A percentile compares a stretch with the other conserved stretches of the same genome.
Evolutionary conservation across 1,284 basidiomycete genomes (phyloP).

Genomic region (Ustilago vetiveriae): DNA sequence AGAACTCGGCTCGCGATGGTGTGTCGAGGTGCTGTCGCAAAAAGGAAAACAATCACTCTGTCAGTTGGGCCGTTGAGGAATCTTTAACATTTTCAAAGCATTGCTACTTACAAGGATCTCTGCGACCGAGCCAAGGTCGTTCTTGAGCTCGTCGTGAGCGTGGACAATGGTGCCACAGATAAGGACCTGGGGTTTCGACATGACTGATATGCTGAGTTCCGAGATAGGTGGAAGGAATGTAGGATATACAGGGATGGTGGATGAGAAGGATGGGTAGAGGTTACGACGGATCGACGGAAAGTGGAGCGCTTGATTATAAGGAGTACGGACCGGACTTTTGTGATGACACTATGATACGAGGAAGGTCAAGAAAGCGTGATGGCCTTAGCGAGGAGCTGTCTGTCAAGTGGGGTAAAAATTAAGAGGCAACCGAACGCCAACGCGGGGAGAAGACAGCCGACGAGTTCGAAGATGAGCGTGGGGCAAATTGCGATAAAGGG

Average conservation of each 20-base stretch:
- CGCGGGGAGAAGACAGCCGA: too few relatives aligned
- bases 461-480: too few relatives aligned
- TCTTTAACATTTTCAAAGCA: conserved; percentile 68
- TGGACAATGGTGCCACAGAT: conserved; percentile 55
- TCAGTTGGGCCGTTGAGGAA: not conserved
- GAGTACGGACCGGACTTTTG: not conserved
- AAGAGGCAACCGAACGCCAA: not conserved
- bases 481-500: not conserved
- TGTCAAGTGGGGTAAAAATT: not conserved
- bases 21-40: conserved; percentile 34
- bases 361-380: not conserved
- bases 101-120: conserved; percentile 60
- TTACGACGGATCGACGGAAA: not conserved
- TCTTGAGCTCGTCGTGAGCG: conserved; percentile 51
- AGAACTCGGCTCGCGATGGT: conserved; percentile 40
- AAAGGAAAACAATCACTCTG: not conserved
- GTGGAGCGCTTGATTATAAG: too few relatives aligned
- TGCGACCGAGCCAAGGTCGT: conserved; percentile 42
- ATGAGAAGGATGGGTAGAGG: not conserved
- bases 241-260: too few relatives aligned
- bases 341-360: not conserved
- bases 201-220: conserved; percentile 4
- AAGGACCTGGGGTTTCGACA: conserved; percentile 56
- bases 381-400: not conserved
- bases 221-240: too few relatives aligned